phyloP scores from a whole-genome alignment of 176 grass and related monocot species.

The Paspalum notatum region DNA sequence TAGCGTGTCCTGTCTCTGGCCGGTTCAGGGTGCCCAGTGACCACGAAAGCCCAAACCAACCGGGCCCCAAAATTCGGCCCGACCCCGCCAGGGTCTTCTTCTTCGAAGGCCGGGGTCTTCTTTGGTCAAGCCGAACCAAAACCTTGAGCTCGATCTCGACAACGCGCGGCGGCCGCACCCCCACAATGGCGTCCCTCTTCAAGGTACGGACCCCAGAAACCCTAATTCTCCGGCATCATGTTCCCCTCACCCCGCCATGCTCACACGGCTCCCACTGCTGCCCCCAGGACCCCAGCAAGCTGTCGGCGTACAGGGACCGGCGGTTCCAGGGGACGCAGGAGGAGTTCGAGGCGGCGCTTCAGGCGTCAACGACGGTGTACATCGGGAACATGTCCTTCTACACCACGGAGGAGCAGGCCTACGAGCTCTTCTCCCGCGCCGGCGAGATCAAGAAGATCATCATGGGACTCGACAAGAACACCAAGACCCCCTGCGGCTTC shows the following conservation, averaged over 20 bases:
- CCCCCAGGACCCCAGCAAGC: constrained; percentile 77
- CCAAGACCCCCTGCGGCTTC: constrained; percentile 96
- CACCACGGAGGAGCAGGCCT: constrained; percentile 95
- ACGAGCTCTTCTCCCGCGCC: constrained; percentile 90
- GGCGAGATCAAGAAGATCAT: constrained; percentile 99
- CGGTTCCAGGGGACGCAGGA: constrained; percentile 86
- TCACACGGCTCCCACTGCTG: constrained; percentile 20
- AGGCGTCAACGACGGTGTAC: constrained; percentile 76
- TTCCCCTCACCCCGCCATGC: background rate
- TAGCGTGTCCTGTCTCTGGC: no score
- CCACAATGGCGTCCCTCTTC: constrained; percentile 80
- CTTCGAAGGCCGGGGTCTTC: no score
- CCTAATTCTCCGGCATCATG: constrained; percentile 9
- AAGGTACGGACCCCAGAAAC: constrained; percentile 57
- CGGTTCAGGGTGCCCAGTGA: no score
- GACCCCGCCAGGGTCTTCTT: no score
- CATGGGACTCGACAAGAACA: constrained; percentile 96
- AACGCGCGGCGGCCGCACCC: constrained; percentile 28
- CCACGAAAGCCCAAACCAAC: no score
- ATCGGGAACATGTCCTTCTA: constrained; percentile 99
- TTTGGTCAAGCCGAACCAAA: no score
- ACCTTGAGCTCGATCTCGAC: constrained; percentile 11
- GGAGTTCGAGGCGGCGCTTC: constrained; percentile 85
- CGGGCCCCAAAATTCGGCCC: no score
- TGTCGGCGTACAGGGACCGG: constrained; percentile 92